Evolutionary conservation across 805 yeast genomes (phyloP).

Genomic region (Lachancea lanzarotensis): DNA sequence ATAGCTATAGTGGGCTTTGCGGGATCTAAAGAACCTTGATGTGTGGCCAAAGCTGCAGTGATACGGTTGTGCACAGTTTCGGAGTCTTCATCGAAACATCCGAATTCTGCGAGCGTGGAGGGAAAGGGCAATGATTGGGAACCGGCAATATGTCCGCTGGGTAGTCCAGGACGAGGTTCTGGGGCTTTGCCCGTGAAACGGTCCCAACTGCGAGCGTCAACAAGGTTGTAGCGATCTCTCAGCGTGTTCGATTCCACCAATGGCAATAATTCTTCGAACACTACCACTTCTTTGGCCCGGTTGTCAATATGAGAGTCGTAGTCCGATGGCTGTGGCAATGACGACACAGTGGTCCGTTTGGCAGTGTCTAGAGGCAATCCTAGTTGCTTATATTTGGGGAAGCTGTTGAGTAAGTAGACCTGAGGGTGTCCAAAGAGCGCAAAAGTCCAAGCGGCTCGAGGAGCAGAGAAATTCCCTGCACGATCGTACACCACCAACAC

Average conservation of each 20-base stretch:
- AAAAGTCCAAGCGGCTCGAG: constrained; percentile 90
- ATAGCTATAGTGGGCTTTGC: constrained; percentile 69
- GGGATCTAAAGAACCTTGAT: constrained; percentile 32
- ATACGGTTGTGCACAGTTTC: constrained; percentile 37
- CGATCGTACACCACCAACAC: constrained; percentile 76
- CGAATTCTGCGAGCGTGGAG: constrained; percentile 44
- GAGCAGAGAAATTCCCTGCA: constrained; percentile 77
- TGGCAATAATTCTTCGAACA: constrained; percentile 58
- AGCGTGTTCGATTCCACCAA: constrained; percentile 47
- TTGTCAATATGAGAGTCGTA: constrained; percentile 35
- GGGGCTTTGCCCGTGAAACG: constrained; percentile 75
- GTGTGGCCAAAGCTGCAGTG: constrained; percentile 38
- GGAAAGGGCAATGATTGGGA: constrained; percentile 70
- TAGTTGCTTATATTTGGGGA: constrained; percentile 40
- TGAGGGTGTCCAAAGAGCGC: constrained; percentile 68
- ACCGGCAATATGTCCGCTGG: constrained; percentile 87
- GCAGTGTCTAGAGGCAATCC: constrained; percentile 42
- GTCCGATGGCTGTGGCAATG: constrained; percentile 17
- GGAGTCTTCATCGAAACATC: constrained; percentile 40
- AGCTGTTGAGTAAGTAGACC: constrained; percentile 68
- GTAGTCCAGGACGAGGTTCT: constrained; percentile 83
- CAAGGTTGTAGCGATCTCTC: constrained; percentile 43
- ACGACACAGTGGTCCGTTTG: constrained; percentile 12
- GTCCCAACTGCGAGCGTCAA: constrained; percentile 77
- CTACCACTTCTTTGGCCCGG: constrained; percentile 46